Evolutionary conservation across 1,139 yeast species (phyloP).

Genomic region (Suhomyces yuchorum): DNA sequence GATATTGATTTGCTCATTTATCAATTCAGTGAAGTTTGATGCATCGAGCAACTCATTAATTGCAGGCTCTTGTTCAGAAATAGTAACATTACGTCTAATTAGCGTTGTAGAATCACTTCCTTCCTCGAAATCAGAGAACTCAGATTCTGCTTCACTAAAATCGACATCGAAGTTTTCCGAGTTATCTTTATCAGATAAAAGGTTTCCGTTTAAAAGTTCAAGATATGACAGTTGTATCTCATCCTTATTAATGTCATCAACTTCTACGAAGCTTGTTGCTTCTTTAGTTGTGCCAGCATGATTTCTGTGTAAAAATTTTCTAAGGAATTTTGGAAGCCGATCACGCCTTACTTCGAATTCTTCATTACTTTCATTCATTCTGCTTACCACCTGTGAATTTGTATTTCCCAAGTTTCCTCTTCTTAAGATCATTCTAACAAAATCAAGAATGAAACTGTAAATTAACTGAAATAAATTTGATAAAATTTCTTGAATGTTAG

Average conservation of each 20-base stretch:
- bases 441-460: constrained; percentile 17
- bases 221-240: constrained; percentile 26
- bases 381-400: background rate
- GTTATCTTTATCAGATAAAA: constrained; percentile 48
- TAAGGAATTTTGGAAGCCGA: constrained; percentile 31
- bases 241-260: constrained; percentile 29
- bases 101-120: background rate
- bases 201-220: constrained; percentile 28
- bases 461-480: constrained; percentile 28
- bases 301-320: constrained; percentile 20
- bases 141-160: constrained; percentile 23
- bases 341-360: constrained; percentile 26
- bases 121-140: constrained; percentile 19
- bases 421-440: background rate
- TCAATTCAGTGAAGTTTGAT: constrained; percentile 32
- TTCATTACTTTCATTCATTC: constrained; percentile 21
- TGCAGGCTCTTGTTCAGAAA: constrained; percentile 9
- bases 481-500: constrained; percentile 23
- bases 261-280: background rate
- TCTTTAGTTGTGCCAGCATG: background rate
- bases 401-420: background rate
- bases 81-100: background rate
- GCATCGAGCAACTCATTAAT: constrained; percentile 35
- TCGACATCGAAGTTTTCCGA: constrained; percentile 44
- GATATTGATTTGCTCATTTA: constrained; percentile 27